Percentiles rank a stretch among this genome's conserved stretches.
Evolutionary conservation across 2,329 filamentous ascomycete species (phyloP).

Genomic region (Coniella lustricola): DNA sequence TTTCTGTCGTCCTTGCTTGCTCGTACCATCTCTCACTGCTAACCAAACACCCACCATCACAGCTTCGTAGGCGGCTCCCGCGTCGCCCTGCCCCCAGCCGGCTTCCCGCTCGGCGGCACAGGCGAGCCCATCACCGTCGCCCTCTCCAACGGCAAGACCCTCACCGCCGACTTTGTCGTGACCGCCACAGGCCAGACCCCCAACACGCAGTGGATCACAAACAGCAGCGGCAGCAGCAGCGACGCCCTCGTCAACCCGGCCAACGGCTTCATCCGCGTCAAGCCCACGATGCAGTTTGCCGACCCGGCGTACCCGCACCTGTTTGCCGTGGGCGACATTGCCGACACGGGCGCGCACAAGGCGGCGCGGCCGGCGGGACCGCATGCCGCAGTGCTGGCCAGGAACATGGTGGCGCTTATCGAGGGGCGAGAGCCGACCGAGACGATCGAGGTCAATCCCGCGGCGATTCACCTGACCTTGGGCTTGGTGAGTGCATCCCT

Average conservation of each 20-base stretch:
- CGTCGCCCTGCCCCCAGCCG: constrained; percentile 21
- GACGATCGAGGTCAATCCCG: constrained; percentile 26
- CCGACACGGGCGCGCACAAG: constrained; percentile 35
- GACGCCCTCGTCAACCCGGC: constrained; percentile 22
- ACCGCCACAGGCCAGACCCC: constrained; percentile 43
- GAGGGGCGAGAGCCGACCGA: constrained; percentile 25
- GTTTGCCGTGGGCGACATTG: constrained; percentile 47
- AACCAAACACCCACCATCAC: constrained; percentile 9
- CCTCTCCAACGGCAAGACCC: constrained; percentile 25
- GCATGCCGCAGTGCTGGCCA: constrained; percentile 37
- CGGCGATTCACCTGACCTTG: constrained; percentile 34
- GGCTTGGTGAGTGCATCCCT: constrained; percentile 26
- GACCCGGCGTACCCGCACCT: constrained; percentile 31
- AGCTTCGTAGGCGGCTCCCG: constrained; percentile 23
- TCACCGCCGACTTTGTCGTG: constrained; percentile 36
- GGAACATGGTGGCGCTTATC: constrained; percentile 38
- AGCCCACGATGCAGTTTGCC: constrained; percentile 39
- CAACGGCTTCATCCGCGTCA: constrained; percentile 33
- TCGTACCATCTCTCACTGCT: constrained; percentile 5
- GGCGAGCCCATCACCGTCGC: constrained; percentile 21
- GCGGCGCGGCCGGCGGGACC: constrained; percentile 37
- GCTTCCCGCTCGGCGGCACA: constrained; percentile 18
- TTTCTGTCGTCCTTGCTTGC: too few relatives aligned
- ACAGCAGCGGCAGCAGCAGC: constrained; percentile 18
- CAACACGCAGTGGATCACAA: constrained; percentile 32